These are phyloP conservation scores for Stemphylium lycopersici DNA, from an alignment of 2,329 filamentous ascomycete genomes.

Conservation along the genomic window DNA sequence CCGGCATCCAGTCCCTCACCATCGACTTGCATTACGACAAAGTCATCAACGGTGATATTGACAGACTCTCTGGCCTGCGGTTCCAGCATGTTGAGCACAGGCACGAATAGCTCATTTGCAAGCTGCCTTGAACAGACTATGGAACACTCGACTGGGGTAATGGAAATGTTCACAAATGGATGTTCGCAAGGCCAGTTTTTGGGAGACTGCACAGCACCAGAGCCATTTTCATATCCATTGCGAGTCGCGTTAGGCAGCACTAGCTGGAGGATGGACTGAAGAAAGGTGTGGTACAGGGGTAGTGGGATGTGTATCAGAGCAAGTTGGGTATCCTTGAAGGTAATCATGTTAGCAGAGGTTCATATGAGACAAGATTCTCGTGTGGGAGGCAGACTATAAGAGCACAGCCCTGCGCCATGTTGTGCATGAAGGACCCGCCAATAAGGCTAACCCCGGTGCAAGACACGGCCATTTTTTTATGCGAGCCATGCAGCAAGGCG, in stretches of 20 bases:
- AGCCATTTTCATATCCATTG: constrained; percentile 28
- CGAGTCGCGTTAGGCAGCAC: constrained; percentile 68
- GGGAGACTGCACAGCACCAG: constrained; percentile 42
- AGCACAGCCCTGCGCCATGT: constrained; percentile 33
- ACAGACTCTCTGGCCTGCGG: constrained; percentile 54
- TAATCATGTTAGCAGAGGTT: constrained; percentile 45
- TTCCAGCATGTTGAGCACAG: constrained; percentile 70
- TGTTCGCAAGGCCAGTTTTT: constrained; percentile 62
- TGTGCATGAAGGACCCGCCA: constrained; percentile 34
- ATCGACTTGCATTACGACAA: constrained; percentile 86
- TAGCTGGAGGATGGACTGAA: constrained; percentile 86
- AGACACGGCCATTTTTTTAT: constrained; percentile 24
- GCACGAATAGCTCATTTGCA: constrained; percentile 76
- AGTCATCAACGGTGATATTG: constrained; percentile 80
- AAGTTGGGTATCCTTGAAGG: constrained; percentile 77
- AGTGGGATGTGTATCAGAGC: constrained; percentile 90
- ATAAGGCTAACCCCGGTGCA: constrained; percentile 33
- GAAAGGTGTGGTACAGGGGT: constrained; percentile 74
- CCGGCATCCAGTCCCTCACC: constrained; percentile 90
- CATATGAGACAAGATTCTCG: constrained; percentile 24
- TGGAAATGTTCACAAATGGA: constrained; percentile 89
- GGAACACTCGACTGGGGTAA: constrained; percentile 91
- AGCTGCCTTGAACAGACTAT: constrained; percentile 83
- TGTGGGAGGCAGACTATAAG: constrained; percentile 42
- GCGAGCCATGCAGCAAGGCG: constrained; percentile 26